phyloP scores from a whole-genome alignment of 371 early-diverging fungal species.

The Syncephalastrum racemosum region DNA sequence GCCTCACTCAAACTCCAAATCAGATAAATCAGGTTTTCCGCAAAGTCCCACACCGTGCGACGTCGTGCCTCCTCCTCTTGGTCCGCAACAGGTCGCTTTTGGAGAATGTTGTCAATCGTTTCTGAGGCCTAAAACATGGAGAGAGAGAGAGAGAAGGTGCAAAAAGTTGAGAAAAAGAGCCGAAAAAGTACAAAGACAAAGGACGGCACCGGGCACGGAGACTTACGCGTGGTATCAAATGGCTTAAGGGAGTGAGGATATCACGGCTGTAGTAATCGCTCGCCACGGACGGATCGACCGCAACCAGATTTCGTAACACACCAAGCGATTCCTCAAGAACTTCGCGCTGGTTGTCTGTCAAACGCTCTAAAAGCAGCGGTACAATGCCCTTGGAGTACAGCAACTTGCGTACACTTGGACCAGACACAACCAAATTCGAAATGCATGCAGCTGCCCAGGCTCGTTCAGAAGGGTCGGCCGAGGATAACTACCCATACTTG shows the following conservation, averaged over 20 bases:
- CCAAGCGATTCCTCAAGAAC: conserved; percentile 81
- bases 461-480: conserved; percentile 71
- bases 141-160: too few species aligned
- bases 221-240: conserved; percentile 47
- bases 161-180: background rate
- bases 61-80: conserved; percentile 54
- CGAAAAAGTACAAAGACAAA: background rate
- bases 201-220: background rate
- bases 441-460: conserved; percentile 90
- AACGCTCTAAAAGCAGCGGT: conserved; percentile 62
- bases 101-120: conserved; percentile 50
- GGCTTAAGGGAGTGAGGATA: conserved; percentile 58
- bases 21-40: conserved; percentile 74
- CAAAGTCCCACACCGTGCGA: conserved; percentile 65
- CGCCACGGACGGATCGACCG: conserved; percentile 61
- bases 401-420: conserved; percentile 60
- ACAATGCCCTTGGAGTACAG: conserved; percentile 73
- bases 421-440: conserved; percentile 71
- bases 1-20: conserved; percentile 73
- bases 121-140: conserved; percentile 35
- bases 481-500: conserved; percentile 67
- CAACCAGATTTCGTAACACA: conserved; percentile 68
- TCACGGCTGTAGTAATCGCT: conserved; percentile 69
- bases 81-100: conserved; percentile 41
- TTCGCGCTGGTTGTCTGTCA: conserved; percentile 71